Evolutionary conservation across 495 filamentous ascomycete species (phyloP), one percentile per base, ranked within the genome.

Genomic region (Penicillium coffeae): DNA sequence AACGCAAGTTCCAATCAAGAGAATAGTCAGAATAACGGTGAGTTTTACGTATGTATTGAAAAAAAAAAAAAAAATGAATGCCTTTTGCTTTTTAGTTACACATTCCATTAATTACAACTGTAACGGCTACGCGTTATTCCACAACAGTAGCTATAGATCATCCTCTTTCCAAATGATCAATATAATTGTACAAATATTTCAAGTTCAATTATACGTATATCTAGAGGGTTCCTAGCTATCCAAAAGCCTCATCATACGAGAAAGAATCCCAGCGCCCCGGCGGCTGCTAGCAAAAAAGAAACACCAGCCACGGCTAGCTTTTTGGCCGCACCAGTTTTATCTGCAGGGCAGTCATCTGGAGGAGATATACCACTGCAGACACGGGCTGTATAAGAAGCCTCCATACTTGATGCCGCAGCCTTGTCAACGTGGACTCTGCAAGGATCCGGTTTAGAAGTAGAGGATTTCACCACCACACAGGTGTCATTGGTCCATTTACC

Each of bases 391-490:
- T 39, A 19, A 45, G 49, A 52, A n/a, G 66, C 66, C 4, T 50
- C 50, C 38, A 60, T 60, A 18, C 62, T 60, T 38, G 45, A 47
- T 10, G 33, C 54, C 38, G 38, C 37, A 12, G 55, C 44, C 8
- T 52, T 46, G 41, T 49, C 45, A 21, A 56, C 48, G 34, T 50
- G 32, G 36, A 49, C 50, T 38, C 39, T 34, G 42, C 58, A 56
- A 42, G 54, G 42, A 42, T 59, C 38, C 10, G 50, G 49, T 10
- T 49, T 54, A 37, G 48, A 47, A 34, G 34, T 53, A 15, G 56
- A 53, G 18, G 22, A 21, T 42, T 37, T 56, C 51, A 50, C 41
- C 25, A 55, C 60, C 14, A 49, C 57, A 48, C 47, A 63, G 25
- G 53, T 54, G 43, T 38, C 30, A 37, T 51, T 56, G 19, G 16